Conservation (phyloP, 257 asterid species). For the Mentha longifolia region DNA sequence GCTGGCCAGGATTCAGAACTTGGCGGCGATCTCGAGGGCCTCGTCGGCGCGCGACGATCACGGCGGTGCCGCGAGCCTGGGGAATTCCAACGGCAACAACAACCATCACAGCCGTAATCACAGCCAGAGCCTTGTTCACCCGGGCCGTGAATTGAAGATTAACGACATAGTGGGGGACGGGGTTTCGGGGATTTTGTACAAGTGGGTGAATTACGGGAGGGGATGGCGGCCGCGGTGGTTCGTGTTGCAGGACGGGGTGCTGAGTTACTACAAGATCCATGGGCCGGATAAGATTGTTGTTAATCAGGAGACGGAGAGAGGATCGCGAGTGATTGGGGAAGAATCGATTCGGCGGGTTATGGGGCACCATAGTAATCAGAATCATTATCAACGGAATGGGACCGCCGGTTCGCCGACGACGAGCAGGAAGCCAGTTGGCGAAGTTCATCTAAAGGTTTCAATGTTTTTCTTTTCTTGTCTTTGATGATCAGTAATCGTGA, state of each 20-base stretch:
- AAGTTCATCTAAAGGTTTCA: slow-evolving; percentile 70
- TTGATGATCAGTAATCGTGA: slow-evolving; percentile 22
- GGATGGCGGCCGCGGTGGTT: slow-evolving; percentile 99
- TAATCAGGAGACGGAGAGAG: slow-evolving; percentile 67
- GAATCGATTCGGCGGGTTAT: slow-evolving; percentile 64
- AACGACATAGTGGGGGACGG: slow-evolving; percentile 88
- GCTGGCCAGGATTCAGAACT: slow-evolving; percentile 32
- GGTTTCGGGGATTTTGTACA: slow-evolving; percentile 72
- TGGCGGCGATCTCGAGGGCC: slow-evolving; percentile 45
- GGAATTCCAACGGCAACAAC: slow-evolving; percentile 15
- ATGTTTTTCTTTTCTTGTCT: slow-evolving; percentile 6
- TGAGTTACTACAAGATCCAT: slow-evolving; percentile 93
- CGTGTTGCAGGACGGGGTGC: slow-evolving; percentile 90
- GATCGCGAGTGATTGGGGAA: slow-evolving; percentile 86
- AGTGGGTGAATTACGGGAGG: slow-evolving; percentile 98
- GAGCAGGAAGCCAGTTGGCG: slow-evolving; percentile 75
- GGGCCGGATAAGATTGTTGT: slow-evolving; percentile 82
- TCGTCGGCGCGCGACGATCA: slow-evolving; percentile 49
- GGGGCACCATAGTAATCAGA: slow-evolving; percentile 37
- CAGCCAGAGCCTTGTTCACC: slow-evolving; percentile 31
- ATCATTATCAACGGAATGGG: slow-evolving; percentile 40
- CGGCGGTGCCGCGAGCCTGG: slow-evolving; percentile 11
- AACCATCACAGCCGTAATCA: not conserved
- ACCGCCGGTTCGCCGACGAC: slow-evolving; percentile 40
- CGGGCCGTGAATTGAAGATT: slow-evolving; percentile 61